These are phyloP conservation scores for Metarhizium album DNA, from an alignment of 2,329 filamentous ascomycete species.

Conservation along the genomic window DNA sequence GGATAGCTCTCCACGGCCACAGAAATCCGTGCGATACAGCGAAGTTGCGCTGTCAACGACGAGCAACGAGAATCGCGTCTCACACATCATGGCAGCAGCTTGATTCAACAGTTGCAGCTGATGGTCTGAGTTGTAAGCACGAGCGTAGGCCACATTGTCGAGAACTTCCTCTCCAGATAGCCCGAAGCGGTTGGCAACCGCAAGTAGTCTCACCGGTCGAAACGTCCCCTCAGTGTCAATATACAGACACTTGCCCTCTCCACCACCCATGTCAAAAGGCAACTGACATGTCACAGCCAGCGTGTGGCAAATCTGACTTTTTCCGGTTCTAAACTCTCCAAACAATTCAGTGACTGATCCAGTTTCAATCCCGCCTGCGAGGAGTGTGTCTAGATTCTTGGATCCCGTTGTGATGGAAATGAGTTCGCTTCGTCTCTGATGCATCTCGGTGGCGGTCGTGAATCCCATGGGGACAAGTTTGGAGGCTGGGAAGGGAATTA, in stretches of 20 bases:
- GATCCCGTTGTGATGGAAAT: slow-evolving; percentile 98
- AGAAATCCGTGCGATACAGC: slow-evolving; percentile 91
- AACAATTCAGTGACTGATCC: slow-evolving; percentile 98
- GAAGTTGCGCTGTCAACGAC: slow-evolving; percentile 94
- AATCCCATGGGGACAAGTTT: slow-evolving; percentile 98
- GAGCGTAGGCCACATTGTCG: slow-evolving; percentile 95
- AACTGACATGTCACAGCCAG: slow-evolving; percentile 96
- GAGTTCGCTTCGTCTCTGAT: slow-evolving; percentile 87
- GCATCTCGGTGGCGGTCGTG: slow-evolving; percentile 98
- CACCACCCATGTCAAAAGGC: slow-evolving; percentile 97
- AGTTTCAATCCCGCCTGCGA: slow-evolving; percentile 91
- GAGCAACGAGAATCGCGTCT: slow-evolving; percentile 91
- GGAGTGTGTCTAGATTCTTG: slow-evolving; percentile 89
- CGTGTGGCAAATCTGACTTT: slow-evolving; percentile 97
- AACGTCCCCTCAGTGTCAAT: slow-evolving; percentile 99
- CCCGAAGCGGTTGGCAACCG: slow-evolving; percentile 89
- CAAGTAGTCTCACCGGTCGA: slow-evolving; percentile 77
- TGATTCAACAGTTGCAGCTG: slow-evolving; percentile 92
- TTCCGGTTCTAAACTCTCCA: slow-evolving; percentile 94
- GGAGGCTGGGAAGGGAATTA: slow-evolving; percentile 49
- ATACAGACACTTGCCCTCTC: slow-evolving; percentile 95
- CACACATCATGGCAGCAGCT: slow-evolving; percentile 97
- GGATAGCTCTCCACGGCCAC: slow-evolving; percentile 93
- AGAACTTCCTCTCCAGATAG: slow-evolving; percentile 93
- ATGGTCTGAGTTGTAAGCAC: slow-evolving; percentile 97